These are phyloP conservation scores for Ramalina intermedia DNA, from an alignment of 495 filamentous ascomycete genomes.

Conservation along the genomic window DNA sequence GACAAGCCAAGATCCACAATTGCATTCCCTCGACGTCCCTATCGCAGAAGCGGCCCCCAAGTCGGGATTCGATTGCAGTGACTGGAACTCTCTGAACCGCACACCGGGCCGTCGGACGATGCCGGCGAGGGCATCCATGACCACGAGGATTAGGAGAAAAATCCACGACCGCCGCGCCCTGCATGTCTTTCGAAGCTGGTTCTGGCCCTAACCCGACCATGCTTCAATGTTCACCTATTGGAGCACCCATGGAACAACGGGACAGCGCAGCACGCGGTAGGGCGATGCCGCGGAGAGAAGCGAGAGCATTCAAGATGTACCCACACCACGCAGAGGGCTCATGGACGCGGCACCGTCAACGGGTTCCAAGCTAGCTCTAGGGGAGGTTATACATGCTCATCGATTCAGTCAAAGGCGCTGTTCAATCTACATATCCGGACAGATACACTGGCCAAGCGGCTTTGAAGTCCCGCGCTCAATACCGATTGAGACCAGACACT, in stretches of 20 bases:
- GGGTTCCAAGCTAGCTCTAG: neutral
- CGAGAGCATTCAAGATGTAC: too few species aligned
- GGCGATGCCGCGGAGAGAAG: too few species aligned
- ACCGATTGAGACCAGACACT: neutral
- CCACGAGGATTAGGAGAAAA: too few species aligned
- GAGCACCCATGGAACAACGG: too few species aligned
- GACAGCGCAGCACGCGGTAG: too few species aligned
- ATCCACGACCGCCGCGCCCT: too few species aligned
- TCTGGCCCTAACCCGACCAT: too few species aligned
- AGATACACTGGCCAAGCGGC: constrained; percentile 5
- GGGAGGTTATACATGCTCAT: neutral
- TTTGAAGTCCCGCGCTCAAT: constrained; percentile 2
- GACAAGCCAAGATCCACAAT: constrained; percentile 1
- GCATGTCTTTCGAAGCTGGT: too few species aligned
- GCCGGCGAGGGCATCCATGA: too few species aligned
- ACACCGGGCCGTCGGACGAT: neutral
- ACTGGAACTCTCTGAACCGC: constrained; percentile 1
- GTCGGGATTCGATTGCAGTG: constrained; percentile 12
- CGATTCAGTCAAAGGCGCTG: neutral
- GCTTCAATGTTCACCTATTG: too few species aligned
- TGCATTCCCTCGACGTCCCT: constrained; percentile 1
- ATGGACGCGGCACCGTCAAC: constrained; percentile 2
- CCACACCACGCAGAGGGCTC: too few species aligned
- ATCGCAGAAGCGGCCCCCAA: constrained; percentile 12
- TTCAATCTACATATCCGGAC: constrained; percentile 7